phyloP scores from a whole-genome alignment of 257 asterid genomes.

The Solanum chiquidenum region DNA sequence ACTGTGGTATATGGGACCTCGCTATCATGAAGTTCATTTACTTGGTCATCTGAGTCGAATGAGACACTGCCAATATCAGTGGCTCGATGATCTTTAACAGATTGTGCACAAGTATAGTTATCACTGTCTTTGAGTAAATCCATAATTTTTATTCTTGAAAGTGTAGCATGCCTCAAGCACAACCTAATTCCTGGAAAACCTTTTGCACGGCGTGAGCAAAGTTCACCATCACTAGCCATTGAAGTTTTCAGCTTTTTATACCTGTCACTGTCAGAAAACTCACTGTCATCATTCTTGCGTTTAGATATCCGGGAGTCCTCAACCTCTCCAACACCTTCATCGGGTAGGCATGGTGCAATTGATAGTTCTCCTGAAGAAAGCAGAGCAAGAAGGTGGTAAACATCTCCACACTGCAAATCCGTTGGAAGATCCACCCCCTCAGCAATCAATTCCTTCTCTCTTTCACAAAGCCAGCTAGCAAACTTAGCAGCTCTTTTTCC shows the following conservation, averaged over 20 bases:
- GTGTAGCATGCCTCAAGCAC: conserved; percentile 38
- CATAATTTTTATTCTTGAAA: conserved; percentile 42
- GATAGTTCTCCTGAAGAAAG: conserved; percentile 61
- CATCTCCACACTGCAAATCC: conserved; percentile 85
- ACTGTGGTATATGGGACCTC: conserved; percentile 17
- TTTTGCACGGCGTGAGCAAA: conserved; percentile 70
- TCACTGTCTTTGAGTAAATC: conserved; percentile 36
- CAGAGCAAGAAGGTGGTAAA: conserved; percentile 56
- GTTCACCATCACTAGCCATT: conserved; percentile 58
- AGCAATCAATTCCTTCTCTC: conserved; percentile 58
- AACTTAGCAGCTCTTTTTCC: conserved; percentile 72
- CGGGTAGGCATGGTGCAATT: conserved; percentile 59
- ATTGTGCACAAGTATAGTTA: conserved; percentile 1
- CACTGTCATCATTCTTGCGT: conserved; percentile 39
- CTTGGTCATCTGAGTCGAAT: conserved; percentile 19
- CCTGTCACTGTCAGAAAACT: conserved; percentile 31
- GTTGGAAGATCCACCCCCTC: conserved; percentile 59
- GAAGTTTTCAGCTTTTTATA: conserved; percentile 47
- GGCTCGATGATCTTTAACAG: conserved; percentile 9
- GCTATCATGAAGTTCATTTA: conserved; percentile 25
- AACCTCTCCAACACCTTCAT: conserved; percentile 87
- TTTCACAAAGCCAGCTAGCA: conserved; percentile 67
- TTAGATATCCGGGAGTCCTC: conserved; percentile 72
- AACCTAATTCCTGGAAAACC: conserved; percentile 89
- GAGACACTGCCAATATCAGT: conserved; percentile 9